These are phyloP conservation scores for Metschnikowia noctiluminum DNA, from an alignment of 805 yeast species.

Conservation along the genomic window DNA sequence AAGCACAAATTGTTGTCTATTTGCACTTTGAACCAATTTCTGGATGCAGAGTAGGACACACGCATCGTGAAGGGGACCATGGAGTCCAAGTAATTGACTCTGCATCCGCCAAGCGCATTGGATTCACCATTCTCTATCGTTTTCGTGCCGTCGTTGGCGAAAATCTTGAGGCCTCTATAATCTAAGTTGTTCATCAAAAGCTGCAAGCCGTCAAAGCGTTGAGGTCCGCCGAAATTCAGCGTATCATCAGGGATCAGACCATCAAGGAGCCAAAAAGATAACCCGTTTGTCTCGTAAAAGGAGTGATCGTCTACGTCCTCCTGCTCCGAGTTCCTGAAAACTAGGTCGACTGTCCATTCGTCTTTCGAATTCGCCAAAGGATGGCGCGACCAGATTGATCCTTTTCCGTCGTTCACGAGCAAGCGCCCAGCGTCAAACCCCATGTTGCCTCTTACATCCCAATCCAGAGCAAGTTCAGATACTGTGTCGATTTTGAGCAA, in stretches of 20 bases:
- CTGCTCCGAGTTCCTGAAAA: constrained; percentile 59
- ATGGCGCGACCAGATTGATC: constrained; percentile 44
- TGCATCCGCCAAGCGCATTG: constrained; percentile 52
- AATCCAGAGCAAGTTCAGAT: constrained; percentile 22
- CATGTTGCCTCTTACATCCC: constrained; percentile 44
- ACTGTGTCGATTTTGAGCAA: constrained; percentile 27
- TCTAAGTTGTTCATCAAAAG: constrained; percentile 50
- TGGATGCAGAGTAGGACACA: constrained; percentile 50
- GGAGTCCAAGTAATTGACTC: constrained; percentile 59
- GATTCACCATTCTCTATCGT: constrained; percentile 26
- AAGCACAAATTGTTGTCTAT: constrained; percentile 69
- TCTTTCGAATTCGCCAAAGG: constrained; percentile 22
- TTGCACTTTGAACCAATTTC: constrained; percentile 56
- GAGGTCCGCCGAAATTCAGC: constrained; percentile 53
- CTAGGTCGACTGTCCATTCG: constrained; percentile 58
- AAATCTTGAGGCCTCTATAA: constrained; percentile 54
- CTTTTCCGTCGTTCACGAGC: constrained; percentile 33
- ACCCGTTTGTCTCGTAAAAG: constrained; percentile 45
- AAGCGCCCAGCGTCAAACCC: constrained; percentile 51
- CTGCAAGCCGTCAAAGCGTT: constrained; percentile 60
- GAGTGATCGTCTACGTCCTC: constrained; percentile 24
- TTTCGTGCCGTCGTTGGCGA: constrained; percentile 55
- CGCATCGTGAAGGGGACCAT: constrained; percentile 70
- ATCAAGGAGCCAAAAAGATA: constrained; percentile 55
- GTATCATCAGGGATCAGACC: constrained; percentile 19